Percentiles rank a stretch among this genome's conserved stretches.
These are phyloP conservation scores for Trichoderma sp. DNA, from an alignment of 2,329 filamentous ascomycete genomes.

Conservation along the genomic window DNA sequence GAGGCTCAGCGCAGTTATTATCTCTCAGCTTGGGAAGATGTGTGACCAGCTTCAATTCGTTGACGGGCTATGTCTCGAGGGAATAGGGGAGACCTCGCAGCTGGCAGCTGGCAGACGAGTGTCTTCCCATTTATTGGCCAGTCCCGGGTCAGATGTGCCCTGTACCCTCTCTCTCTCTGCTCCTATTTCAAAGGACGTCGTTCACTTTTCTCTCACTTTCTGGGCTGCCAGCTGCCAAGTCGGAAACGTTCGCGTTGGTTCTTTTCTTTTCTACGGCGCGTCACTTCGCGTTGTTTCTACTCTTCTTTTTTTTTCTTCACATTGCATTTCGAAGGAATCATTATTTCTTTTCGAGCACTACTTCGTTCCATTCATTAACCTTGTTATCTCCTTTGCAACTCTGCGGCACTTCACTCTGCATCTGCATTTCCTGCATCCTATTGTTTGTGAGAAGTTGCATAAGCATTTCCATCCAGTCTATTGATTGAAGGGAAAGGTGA, in stretches of 20 bases:
- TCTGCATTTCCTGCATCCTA: neutral
- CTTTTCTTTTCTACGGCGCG: conserved; percentile 5
- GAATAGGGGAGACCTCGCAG: neutral
- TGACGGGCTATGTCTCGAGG: neutral
- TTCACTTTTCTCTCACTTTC: conserved; percentile 14
- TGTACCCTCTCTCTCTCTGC: neutral
- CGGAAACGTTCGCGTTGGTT: neutral
- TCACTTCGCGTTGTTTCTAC: neutral
- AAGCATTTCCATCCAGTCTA: neutral
- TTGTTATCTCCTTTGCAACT: neutral
- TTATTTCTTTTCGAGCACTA: neutral
- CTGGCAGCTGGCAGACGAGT: neutral
- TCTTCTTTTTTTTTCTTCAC: neutral
- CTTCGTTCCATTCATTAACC: neutral
- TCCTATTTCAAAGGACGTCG: neutral
- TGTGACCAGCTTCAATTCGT: conserved; percentile 2
- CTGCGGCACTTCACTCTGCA: neutral
- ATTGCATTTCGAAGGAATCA: neutral
- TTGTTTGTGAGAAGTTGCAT: neutral
- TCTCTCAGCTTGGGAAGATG: conserved; percentile 5
- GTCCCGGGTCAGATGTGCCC: neutral
- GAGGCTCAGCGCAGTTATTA: conserved; percentile 15
- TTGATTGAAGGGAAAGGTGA: conserved; percentile 11
- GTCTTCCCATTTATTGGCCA: conserved; percentile 4
- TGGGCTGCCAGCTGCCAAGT: neutral